Base-by-base conservation (phyloP, 2,329 filamentous ascomycete species). In the Pyricularia sp. region DNA sequence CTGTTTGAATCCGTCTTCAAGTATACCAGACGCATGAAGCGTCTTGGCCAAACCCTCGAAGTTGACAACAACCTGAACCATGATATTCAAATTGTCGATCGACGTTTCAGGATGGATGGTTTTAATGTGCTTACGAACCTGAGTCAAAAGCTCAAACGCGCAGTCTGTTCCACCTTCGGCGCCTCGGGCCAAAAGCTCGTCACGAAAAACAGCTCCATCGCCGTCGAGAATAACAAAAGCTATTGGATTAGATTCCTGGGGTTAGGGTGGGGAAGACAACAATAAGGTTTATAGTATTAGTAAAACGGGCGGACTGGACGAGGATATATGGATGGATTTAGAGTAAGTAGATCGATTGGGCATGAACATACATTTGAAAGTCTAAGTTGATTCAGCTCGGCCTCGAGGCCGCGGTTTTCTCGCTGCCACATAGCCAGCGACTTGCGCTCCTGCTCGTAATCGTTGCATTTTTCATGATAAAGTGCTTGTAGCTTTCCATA, bases 191-290 rank as follows among this genome's bases (percentile, higher is more conserved):
- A 79, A 74, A 33, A 77, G 72, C 4, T 76, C 74, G 14, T 78
- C 77, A 25, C 73, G 72, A 64, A 79, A 79, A 23, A 78, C 70
- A 14, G 76, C 77, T 1, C 78, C 78, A 36, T 79, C 78, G 20
- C 78, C 78, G 30, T 79, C 78, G 25, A 79, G 74, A 63, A 79
- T 74, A 30, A 76, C 75, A 55, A 75, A 77, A 11, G 76, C 77
- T 50, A 79, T 78, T 0, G 75, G 73, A 20, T 73, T 73, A 30
- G 75, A 74, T 66, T 79, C 76, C 77, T 79, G 68, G 11, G 4
- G n/a, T 28, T 65, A 30, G 23, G 17, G 33, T 7, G 12, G 23
- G 61, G 6, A 26, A 12, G 14, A n/a, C n/a, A n/a, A n/a, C 9
- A n/a, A n/a, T 9, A 1, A n/a, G n/a, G 63, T 4, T 7, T 17